A percentile compares a stretch with the other conserved stretches of the same genome.
Evolutionary conservation across 2,329 filamentous ascomycete genomes (phyloP).

Genomic region (Chaetomiaceae sp.): DNA sequence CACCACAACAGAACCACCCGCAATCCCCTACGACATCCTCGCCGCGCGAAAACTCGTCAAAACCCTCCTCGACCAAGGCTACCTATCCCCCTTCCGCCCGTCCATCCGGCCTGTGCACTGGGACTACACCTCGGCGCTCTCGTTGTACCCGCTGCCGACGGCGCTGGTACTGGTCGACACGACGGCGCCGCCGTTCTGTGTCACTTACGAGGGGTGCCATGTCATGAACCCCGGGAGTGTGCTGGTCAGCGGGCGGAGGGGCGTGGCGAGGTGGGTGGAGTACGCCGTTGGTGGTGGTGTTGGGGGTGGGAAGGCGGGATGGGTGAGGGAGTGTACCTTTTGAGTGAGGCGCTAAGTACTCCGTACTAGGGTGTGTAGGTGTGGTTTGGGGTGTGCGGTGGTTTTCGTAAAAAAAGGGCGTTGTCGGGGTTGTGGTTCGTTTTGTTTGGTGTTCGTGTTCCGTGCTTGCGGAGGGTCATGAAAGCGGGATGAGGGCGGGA

Average conservation of each 20-base stretch:
- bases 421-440: too few relatives aligned
- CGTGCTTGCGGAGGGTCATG: too few relatives aligned
- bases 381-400: background rate
- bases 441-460: too few relatives aligned
- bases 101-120: constrained; percentile 76
- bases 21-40: constrained; percentile 46
- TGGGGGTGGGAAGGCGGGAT: constrained; percentile 49
- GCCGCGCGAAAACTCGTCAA: constrained; percentile 77
- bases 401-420: too few relatives aligned
- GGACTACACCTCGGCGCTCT: constrained; percentile 74
- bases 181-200: constrained; percentile 73
- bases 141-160: constrained; percentile 84
- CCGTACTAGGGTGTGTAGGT: background rate
- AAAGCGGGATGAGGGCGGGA: too few relatives aligned
- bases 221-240: constrained; percentile 88
- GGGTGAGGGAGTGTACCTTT: constrained; percentile 52
- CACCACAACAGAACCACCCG: background rate
- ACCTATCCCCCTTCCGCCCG: constrained; percentile 82
- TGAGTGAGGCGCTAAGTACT: background rate
- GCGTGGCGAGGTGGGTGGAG: constrained; percentile 78
- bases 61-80: constrained; percentile 85
- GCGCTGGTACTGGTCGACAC: constrained; percentile 78
- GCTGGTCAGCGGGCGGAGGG: constrained; percentile 62
- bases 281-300: constrained; percentile 54
- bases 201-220: constrained; percentile 93